Evolutionary conservation across 164 flowering plant species (phyloP).

Genomic region (Annona cherimola): DNA sequence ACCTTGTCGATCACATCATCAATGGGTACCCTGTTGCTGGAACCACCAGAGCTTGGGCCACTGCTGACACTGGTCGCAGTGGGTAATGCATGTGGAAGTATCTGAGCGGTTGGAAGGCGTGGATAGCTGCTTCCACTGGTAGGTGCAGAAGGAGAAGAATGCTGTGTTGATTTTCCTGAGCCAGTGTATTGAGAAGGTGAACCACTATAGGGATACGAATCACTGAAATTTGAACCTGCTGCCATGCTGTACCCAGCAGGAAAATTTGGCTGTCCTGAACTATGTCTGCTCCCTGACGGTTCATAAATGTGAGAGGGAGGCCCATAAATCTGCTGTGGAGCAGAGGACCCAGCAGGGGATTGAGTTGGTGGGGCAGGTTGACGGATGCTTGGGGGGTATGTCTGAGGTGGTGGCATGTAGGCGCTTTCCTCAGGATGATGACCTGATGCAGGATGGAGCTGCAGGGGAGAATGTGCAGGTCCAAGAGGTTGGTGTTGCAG

Average conservation of each 20-base stretch:
- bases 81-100: conserved; percentile 75
- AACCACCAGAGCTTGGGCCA: conserved; percentile 53
- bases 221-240: conserved; percentile 38
- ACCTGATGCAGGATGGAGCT: conserved; percentile 37
- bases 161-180: conserved; percentile 41
- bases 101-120: conserved; percentile 78
- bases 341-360: conserved; percentile 37
- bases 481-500: conserved; percentile 34
- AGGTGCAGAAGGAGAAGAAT: conserved; percentile 32
- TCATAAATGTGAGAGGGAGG: conserved; percentile 45
- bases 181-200: conserved; percentile 45
- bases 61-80: conserved; percentile 49
- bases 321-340: conserved; percentile 52
- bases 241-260: conserved; percentile 38
- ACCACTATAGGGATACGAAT: conserved; percentile 52
- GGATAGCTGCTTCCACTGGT: conserved; percentile 59
- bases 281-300: conserved; percentile 36
- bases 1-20: conserved; percentile 92
- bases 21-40: conserved; percentile 77
- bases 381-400: conserved; percentile 49
- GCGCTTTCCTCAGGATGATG: conserved; percentile 63
- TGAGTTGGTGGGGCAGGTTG: conserved; percentile 36
- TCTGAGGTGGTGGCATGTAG: conserved; percentile 43
- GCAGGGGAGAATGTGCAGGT: conserved; percentile 35
- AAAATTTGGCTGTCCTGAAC: conserved; percentile 35